Conservation (phyloP, 768 basidiomycete genomes). For the Rickenella mellea region DNA sequence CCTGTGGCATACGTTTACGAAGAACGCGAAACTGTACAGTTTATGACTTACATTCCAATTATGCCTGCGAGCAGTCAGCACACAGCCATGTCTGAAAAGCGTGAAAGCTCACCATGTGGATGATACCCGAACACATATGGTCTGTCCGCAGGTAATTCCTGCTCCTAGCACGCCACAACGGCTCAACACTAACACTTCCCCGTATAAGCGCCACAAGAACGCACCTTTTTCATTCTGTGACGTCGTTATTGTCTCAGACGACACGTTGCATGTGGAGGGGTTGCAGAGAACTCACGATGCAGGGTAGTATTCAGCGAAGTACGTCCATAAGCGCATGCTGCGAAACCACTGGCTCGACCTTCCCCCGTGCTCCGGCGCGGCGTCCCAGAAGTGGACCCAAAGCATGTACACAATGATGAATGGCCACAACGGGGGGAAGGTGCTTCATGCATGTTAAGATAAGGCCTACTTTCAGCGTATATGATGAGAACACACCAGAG, state of each 20-base stretch:
- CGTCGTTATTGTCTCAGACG: background rate
- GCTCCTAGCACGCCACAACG: constrained; percentile 65
- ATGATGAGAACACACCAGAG: constrained; percentile 57
- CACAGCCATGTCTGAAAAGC: background rate
- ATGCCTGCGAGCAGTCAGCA: constrained; percentile 53
- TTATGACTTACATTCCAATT: constrained; percentile 79
- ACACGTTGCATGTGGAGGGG: background rate
- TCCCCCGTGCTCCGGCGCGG: constrained; percentile 64
- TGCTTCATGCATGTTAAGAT: constrained; percentile 27
- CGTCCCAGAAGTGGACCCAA: constrained; percentile 73
- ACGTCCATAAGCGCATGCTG: constrained; percentile 63
- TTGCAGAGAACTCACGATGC: constrained; percentile 59
- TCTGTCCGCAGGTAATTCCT: constrained; percentile 82
- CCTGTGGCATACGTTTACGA: constrained; percentile 33
- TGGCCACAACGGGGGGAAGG: constrained; percentile 86
- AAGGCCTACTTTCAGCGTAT: background rate
- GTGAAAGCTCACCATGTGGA: constrained; percentile 67
- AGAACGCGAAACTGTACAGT: background rate
- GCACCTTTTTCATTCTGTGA: constrained; percentile 29
- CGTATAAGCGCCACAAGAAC: constrained; percentile 4
- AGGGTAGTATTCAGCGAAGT: constrained; percentile 90
- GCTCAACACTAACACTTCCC: background rate
- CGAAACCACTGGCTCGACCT: constrained; percentile 70
- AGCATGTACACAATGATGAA: constrained; percentile 64
- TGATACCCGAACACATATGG: constrained; percentile 98